Base-by-base conservation (phyloP, 2,329 filamentous ascomycete genomes). In the Scortechinia acanthostroma region DNA sequence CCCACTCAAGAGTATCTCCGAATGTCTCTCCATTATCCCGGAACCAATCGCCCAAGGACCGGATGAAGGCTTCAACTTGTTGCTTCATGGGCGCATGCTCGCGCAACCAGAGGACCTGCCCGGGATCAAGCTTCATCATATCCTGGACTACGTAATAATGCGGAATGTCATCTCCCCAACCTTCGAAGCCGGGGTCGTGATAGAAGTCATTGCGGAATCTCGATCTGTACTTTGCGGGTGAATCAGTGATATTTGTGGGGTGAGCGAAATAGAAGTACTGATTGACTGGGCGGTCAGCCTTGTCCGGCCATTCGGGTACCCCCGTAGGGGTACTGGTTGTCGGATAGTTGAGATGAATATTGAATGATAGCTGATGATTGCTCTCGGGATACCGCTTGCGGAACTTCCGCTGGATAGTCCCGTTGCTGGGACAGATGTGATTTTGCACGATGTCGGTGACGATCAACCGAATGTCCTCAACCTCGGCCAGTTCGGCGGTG, bases 91-190 rank as follows among this genome's bases (percentile, higher is more conserved):
- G 70, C 35, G 73, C 73, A 50, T 77, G 66, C 49, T 80, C 73
- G 46, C 70, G 71, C 46, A 83, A 56, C 64, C 70, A 76, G 49
- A 83, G 53, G 5, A 82, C 64, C 56, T 82, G 76, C 30, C 70
- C 73, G 0, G 78, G 78, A 47, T 80, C 72, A 28, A 83, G 62
- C 58, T 83, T 83, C 59, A 82, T 63, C 71, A 81, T 79, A 49
- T 82, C 77, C 51, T 83, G 75, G 3, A 83, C 70, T 4, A 82
- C 65, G 51, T 83, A 82, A 55, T 82, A 82, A 49, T 82, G 77
- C 14, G 69, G 65, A 43, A 81, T 76, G 46, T 81, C 77, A 51
- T 82, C 77, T 22, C 78, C 78, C 78, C 78, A 83, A 20, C 78
- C 78, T 57, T 80, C 76, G n/a, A 65, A 63, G 4, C 73, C 74